A percentile compares a stretch with the other conserved stretches of the same genome.
Conservation (phyloP, 257 asterid species). For the Petunia secreta region DNA sequence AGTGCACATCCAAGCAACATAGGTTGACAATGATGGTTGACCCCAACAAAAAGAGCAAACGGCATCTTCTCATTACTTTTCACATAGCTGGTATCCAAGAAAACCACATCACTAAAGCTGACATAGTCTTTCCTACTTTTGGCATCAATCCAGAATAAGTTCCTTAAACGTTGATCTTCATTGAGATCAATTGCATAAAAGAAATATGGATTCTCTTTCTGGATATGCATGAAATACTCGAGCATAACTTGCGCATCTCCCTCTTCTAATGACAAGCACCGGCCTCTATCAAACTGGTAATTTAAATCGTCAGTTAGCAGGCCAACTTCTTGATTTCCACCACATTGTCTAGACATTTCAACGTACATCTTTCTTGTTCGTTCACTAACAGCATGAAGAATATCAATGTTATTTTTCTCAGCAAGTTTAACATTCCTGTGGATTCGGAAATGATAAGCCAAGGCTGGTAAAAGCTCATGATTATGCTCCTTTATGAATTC, state of each 20-base stretch:
- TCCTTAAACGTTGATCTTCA: constrained; percentile 85
- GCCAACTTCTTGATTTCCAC: constrained; percentile 46
- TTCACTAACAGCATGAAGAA: constrained; percentile 92
- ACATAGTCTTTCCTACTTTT: constrained; percentile 79
- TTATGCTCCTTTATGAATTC: constrained; percentile 90
- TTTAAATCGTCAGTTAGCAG: constrained; percentile 50
- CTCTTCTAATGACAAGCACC: constrained; percentile 71
- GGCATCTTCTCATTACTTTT: constrained; percentile 87
- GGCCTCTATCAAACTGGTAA: constrained; percentile 63
- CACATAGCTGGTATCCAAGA: constrained; percentile 73
- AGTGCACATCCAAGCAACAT: constrained; percentile 86
- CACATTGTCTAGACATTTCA: constrained; percentile 86
- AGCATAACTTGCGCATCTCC: constrained; percentile 86
- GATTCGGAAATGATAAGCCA: constrained; percentile 93
- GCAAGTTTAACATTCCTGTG: constrained; percentile 85
- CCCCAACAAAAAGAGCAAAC: constrained; percentile 78
- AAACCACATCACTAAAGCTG: constrained; percentile 76
- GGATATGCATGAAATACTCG: constrained; percentile 77
- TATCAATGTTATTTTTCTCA: constrained; percentile 88
- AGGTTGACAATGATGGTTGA: constrained; percentile 95
- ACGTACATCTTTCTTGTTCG: constrained; percentile 94
- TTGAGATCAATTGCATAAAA: constrained; percentile 84
- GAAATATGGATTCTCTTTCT: constrained; percentile 75
- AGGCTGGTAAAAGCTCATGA: constrained; percentile 95
- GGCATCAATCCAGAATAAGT: constrained; percentile 93